Conservation (phyloP, 768 basidiomycete species). For the Lactifluus volemus region DNA sequence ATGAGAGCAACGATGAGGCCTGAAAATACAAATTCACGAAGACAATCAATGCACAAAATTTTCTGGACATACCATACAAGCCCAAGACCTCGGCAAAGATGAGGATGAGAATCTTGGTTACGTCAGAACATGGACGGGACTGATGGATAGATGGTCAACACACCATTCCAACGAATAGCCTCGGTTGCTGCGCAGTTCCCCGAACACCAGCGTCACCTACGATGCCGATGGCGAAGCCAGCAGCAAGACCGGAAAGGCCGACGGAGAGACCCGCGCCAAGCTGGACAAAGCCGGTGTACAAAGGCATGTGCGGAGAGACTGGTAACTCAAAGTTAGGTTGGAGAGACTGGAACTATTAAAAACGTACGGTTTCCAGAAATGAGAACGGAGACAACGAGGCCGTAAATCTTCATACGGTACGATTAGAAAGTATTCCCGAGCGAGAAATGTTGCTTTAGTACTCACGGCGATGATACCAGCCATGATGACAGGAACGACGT, state of each 20-base stretch:
- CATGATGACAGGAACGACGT: slow-evolving; percentile 89
- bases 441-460: slow-evolving; percentile 67
- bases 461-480: slow-evolving; percentile 99
- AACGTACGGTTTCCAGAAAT: slow-evolving; percentile 76
- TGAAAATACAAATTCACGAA: slow-evolving; percentile 4
- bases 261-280: slow-evolving; percentile 91
- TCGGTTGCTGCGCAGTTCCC: slow-evolving; percentile 93
- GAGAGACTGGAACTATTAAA: slow-evolving; percentile 27
- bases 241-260: slow-evolving; percentile 91
- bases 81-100: slow-evolving; percentile 95
- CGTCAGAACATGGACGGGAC: neutral
- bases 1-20: slow-evolving; percentile 45
- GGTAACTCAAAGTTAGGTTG: neutral
- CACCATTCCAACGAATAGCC: slow-evolving; percentile 92
- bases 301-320: slow-evolving; percentile 30
- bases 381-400: slow-evolving; percentile 95
- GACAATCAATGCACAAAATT: neutral
- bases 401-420: slow-evolving; percentile 79
- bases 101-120: slow-evolving; percentile 57
- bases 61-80: slow-evolving; percentile 54
- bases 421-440: neutral
- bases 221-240: slow-evolving; percentile 97
- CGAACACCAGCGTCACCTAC: slow-evolving; percentile 98
- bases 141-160: neutral
- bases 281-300: slow-evolving; percentile 89